Percentiles rank a stretch among this genome's conserved stretches.
These are phyloP conservation scores for Candida maris DNA, from an alignment of 805 yeast genomes.

Conservation along the genomic window DNA sequence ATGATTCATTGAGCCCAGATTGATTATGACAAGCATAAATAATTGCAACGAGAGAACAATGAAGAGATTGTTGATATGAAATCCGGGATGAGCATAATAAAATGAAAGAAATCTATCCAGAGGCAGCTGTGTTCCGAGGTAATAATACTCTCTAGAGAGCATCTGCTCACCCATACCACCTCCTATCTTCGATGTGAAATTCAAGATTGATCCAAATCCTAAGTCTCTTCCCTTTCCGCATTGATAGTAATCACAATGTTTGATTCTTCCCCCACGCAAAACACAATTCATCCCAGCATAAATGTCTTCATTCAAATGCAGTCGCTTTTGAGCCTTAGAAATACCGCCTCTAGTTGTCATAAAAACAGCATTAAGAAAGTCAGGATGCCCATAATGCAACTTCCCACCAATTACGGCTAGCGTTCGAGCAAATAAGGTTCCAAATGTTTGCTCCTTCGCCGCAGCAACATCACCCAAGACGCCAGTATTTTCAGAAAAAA, in stretches of 20 bases:
- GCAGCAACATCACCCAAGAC: slow-evolving; percentile 95
- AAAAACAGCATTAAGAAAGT: slow-evolving; percentile 81
- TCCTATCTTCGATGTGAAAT: slow-evolving; percentile 93
- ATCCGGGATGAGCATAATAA: slow-evolving; percentile 96
- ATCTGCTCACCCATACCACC: slow-evolving; percentile 99
- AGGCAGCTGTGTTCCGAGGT: slow-evolving; percentile 84
- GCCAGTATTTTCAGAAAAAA: slow-evolving; percentile 90
- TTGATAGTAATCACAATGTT: slow-evolving; percentile 93
- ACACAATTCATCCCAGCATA: slow-evolving; percentile 93
- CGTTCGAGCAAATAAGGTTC: slow-evolving; percentile 91
- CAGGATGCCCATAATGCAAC: slow-evolving; percentile 95
- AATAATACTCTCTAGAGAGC: slow-evolving; percentile 86
- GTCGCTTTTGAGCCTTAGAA: slow-evolving; percentile 90
- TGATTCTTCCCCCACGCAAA: slow-evolving; percentile 87
- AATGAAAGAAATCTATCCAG: slow-evolving; percentile 87
- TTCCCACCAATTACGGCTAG: slow-evolving; percentile 93
- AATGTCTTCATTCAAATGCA: slow-evolving; percentile 91
- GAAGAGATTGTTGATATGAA: slow-evolving; percentile 86
- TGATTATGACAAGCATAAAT: slow-evolving; percentile 75
- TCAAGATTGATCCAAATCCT: slow-evolving; percentile 88
- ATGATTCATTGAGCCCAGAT: slow-evolving; percentile 72
- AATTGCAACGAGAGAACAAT: slow-evolving; percentile 83
- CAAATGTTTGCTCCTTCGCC: slow-evolving; percentile 95
- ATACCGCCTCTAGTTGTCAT: slow-evolving; percentile 97
- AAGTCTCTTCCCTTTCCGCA: slow-evolving; percentile 97